These are phyloP conservation scores for Sphaceloma murrayae DNA, from an alignment of 2,329 filamentous ascomycete species.

Conservation along the genomic window DNA sequence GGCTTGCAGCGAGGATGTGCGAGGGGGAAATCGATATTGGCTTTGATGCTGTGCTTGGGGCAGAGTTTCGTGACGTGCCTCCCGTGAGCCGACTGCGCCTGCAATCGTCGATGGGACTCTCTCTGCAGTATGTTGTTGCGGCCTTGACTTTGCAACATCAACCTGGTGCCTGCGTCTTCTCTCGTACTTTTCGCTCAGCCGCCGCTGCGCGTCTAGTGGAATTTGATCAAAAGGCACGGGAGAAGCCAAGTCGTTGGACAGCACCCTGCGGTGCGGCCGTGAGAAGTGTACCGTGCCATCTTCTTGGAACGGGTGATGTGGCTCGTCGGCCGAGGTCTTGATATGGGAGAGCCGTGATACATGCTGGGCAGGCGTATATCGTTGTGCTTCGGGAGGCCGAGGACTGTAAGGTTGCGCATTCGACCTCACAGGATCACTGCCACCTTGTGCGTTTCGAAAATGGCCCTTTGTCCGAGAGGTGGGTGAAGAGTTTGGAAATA, in stretches of 20 bases:
- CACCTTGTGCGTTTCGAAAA: background rate
- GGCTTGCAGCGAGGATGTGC: background rate
- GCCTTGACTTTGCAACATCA: too few relatives aligned
- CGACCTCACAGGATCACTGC: slow-evolving; percentile 5
- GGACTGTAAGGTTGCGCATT: too few relatives aligned
- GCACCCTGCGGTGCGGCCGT: background rate
- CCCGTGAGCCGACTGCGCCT: background rate
- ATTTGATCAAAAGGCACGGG: slow-evolving; percentile 5
- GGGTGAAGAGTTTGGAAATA: background rate
- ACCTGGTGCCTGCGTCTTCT: too few relatives aligned
- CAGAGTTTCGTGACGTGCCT: background rate
- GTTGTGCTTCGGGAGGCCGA: too few relatives aligned
- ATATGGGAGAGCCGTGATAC: too few relatives aligned
- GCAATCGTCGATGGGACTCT: background rate
- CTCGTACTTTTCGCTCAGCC: too few relatives aligned
- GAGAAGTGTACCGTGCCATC: background rate
- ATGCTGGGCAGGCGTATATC: too few relatives aligned
- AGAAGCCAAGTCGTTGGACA: slow-evolving; percentile 2
- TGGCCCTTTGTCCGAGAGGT: background rate
- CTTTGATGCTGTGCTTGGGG: background rate
- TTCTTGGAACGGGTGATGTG: background rate
- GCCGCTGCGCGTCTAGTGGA: background rate
- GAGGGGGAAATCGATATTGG: slow-evolving; percentile 6
- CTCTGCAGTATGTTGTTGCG: too few relatives aligned
- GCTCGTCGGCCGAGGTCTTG: background rate